Evolutionary conservation across 192 early-diverging fungal species (phyloP), one percentile per base, ranked within the genome.

Genomic region (Funneliformis geosporum): DNA sequence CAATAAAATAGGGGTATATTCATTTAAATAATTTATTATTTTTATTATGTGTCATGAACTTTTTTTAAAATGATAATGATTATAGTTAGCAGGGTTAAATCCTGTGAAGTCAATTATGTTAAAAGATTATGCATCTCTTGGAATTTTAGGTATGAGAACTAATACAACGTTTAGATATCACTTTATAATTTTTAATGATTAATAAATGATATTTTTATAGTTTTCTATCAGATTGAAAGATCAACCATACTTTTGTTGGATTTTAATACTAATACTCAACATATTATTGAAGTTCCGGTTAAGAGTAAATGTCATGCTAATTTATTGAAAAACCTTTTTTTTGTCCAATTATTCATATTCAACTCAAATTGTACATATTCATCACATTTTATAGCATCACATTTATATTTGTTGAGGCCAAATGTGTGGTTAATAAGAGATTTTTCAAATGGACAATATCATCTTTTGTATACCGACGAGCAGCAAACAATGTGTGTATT

Each of bases 161-260:
- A 25, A 72, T 12, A 5, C 14, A 16, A 47, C 23, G 10, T 1
- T 10, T 2, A 11, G n/a, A 25, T 44, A 27, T 27, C 59, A 38
- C 18, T 27, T 27, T 23, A 46, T 8, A 46, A 27, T 50, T 72
- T 23, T 4, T 25, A 6, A 5, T 72, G 33, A 33, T 72, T 23
- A 72, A 12, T 44, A 50, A 50, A 72, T 28, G 9, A 46, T 78
- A 69, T 69, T 59, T 25, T n/a, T 21, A 55, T 59, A 81, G 84
- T 86, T 7, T 90, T 91, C 47, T 91, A 87, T 73, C 90, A 91
- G 77, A 82, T 87, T 44, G 87, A 83, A 60, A 81, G 82, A 55
- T 70, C 84, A 23, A 80, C 79, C 40, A 59, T 90, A 42, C 80
- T 87, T 33, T 67, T 91, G 6, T 73, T 90, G 1, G 90, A 91